These are phyloP conservation scores for Halocafeteria seosinensis DNA, from an alignment of 108 stramenopile species.

Conservation along the genomic window DNA sequence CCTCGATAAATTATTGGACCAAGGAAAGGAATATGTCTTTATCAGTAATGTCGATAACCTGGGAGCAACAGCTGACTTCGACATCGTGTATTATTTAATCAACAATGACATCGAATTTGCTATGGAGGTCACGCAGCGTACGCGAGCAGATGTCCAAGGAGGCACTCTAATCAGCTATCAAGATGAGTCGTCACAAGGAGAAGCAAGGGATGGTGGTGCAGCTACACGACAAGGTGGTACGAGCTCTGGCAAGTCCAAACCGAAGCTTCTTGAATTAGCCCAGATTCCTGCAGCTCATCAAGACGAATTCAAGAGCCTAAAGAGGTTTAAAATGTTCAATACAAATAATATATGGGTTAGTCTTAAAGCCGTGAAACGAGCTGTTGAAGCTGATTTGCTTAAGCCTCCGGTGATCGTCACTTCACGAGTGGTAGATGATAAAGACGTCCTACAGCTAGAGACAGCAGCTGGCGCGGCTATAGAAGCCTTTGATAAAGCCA, in stretches of 20 bases:
- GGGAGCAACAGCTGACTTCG: constrained; percentile 82
- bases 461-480: constrained; percentile 99
- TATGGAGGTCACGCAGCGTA: constrained; percentile 17
- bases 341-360: constrained; percentile 99
- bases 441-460: constrained; percentile 77
- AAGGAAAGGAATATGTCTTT: constrained; percentile 97
- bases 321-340: constrained; percentile 90
- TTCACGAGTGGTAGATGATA: neutral
- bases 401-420: neutral
- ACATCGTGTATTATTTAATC: constrained; percentile 37
- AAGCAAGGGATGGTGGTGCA: too few relatives aligned
- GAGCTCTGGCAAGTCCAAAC: neutral
- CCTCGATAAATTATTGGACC: constrained; percentile 68
- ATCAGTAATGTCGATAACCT: constrained; percentile 99
- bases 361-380: constrained; percentile 44
- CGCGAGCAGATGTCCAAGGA: constrained; percentile 2
- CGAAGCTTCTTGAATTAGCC: neutral
- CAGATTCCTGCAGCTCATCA: constrained; percentile 21
- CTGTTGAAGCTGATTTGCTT: constrained; percentile 1
- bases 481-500: constrained; percentile 79
- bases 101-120: constrained; percentile 59
- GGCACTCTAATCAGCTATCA: constrained; percentile 8
- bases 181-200: too few relatives aligned
- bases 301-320: constrained; percentile 74
- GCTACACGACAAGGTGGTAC: neutral